Conservation (phyloP, 371 early-diverging fungal genomes). For the Apophysomyces elegans region DNA sequence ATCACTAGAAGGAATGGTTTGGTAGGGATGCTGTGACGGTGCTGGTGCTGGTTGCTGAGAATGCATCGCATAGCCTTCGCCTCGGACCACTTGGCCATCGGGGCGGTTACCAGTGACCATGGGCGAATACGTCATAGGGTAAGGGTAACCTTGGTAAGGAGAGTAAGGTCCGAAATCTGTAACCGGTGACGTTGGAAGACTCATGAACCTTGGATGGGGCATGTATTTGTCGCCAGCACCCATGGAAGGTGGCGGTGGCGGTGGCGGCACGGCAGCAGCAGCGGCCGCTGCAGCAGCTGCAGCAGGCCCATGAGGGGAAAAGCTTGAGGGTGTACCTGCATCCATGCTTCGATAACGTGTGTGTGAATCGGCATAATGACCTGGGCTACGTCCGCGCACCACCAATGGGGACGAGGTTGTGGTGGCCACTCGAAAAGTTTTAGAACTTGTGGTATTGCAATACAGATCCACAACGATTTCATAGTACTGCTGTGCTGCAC, state of each 20-base stretch:
- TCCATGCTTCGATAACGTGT: conserved; percentile 39
- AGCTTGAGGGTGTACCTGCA: conserved; percentile 13
- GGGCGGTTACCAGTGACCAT: not conserved
- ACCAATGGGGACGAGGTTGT: conserved; percentile 75
- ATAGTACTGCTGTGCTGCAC: conserved; percentile 87
- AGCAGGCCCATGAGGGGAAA: conserved; percentile 13
- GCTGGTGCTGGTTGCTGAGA: conserved; percentile 6
- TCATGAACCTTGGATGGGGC: conserved; percentile 23
- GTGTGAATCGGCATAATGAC: conserved; percentile 74
- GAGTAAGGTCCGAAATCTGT: conserved; percentile 37
- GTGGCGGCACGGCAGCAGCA: conserved; percentile 32
- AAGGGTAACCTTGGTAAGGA: conserved; percentile 25
- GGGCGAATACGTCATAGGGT: conserved; percentile 23
- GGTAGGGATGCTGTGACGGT: conserved; percentile 5
- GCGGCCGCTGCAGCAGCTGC: conserved; percentile 31
- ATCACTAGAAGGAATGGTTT: not conserved
- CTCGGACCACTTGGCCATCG: not conserved
- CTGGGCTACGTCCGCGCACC: conserved; percentile 88
- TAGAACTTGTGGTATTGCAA: conserved; percentile 56
- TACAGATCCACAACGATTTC: conserved; percentile 65
- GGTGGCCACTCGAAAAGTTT: conserved; percentile 58
- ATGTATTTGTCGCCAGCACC: conserved; percentile 5
- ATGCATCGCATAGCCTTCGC: not conserved
- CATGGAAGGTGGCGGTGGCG: conserved; percentile 21
- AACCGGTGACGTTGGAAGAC: conserved; percentile 33